Conservation (phyloP, 2,329 filamentous ascomycete species). For the Curvularia spicifera region DNA sequence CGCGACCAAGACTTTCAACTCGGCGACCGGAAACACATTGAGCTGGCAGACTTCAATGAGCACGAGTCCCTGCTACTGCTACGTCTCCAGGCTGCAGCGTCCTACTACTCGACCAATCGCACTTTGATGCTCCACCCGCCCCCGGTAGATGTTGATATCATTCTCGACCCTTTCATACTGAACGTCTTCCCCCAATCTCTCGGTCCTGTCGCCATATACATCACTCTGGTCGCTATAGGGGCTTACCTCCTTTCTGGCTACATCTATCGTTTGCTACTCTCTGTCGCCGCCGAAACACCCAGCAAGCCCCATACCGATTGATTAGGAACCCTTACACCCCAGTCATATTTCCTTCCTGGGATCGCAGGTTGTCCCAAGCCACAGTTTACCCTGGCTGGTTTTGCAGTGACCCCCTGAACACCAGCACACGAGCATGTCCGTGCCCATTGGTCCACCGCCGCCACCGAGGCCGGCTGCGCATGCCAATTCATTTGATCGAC, state of each 20-base stretch:
- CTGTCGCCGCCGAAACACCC: conserved; percentile 25
- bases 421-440: conserved; percentile 28
- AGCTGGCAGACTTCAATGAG: conserved; percentile 9
- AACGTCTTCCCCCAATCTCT: conserved; percentile 83
- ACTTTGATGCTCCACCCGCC: conserved; percentile 77
- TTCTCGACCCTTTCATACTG: conserved; percentile 83
- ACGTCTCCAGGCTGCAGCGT: conserved; percentile 75
- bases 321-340: conserved; percentile 9
- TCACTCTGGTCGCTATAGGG: conserved; percentile 64
- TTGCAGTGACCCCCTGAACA: background rate
- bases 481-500: conserved; percentile 41
- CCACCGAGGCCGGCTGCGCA: conserved; percentile 14
- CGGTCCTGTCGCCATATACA: conserved; percentile 72
- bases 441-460: conserved; percentile 28
- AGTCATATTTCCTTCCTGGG: background rate
- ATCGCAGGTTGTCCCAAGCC: background rate
- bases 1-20: conserved; percentile 50
- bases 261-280: conserved; percentile 47
- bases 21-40: conserved; percentile 9
- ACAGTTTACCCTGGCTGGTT: background rate
- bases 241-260: conserved; percentile 59
- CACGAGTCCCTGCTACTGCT: conserved; percentile 70
- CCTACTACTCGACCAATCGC: conserved; percentile 79
- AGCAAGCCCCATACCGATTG: conserved; percentile 45
- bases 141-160: conserved; percentile 76